Base-by-base conservation (phyloP, 208 protist genomes). In the Leishmania tarentolae region DNA sequence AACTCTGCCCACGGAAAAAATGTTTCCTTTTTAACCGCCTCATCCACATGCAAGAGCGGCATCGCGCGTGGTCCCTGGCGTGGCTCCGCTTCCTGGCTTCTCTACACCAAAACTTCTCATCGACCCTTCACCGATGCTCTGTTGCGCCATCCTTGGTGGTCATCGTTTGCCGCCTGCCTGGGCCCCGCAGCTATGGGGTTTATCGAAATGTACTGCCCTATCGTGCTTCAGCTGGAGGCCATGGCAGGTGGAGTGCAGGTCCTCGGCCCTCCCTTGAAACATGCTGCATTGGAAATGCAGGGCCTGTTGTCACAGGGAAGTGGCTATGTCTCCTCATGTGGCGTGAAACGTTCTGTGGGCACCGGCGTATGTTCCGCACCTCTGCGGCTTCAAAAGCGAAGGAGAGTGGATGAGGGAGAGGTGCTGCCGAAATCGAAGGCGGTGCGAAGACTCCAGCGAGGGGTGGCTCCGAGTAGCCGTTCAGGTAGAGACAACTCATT, bases 211-310 rank as follows among this genome's bases (percentile, higher is more conserved):
- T 92, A 82, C 84, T 90, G 84, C n/a, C 81, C 89, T 17, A 19
- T 93, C 11, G 83, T 93, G 28, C 83, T 92, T 70, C 92, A 95
- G 83, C 89, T 93, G 76, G 87, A 89, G 47, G 72, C 87, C 28
- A 81, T 72, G 73, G 87, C 83, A 3, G 92, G 92, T 19, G 90
- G 90, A 1, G 44, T 95, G 57, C 92, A 95, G 81, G 90, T 94
- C 68, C 73, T 93, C 37, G 92, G 92, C 5, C 90, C 89, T n/a
- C 82, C 89, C 7, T 72, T 95, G 73, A 86, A 87, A 47, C 59
- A 73, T 71, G 72, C 69, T 1, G 80, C 76, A 1, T 42, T 78
- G 9, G 40, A 73, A 44, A 53, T 44, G 21, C 50, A 31, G 44
- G 40, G 69, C 24, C 40, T 19, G 42, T 3, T 13, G 37, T 50